A percentile compares a stretch with the other conserved stretches of the same genome.
Conservation (phyloP, 2,329 filamentous ascomycete species). For the Bisporella sp. region DNA sequence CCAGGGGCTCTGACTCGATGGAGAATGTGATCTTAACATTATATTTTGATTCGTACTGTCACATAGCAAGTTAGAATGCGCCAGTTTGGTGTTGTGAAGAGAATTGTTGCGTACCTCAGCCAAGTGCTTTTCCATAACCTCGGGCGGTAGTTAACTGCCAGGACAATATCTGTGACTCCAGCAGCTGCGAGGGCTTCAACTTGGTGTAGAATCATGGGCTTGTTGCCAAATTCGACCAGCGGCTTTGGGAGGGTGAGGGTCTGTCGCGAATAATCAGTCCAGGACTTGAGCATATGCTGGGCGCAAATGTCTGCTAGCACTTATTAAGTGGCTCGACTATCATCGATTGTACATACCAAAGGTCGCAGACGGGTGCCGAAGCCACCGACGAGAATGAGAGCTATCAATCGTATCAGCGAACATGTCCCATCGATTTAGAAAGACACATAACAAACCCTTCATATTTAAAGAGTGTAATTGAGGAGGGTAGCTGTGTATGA, state of each 20-base stretch:
- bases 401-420: slow-evolving; percentile 35
- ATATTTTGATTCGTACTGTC: slow-evolving; percentile 80
- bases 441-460: slow-evolving; percentile 21
- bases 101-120: slow-evolving; percentile 60
- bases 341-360: slow-evolving; percentile 61
- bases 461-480: slow-evolving; percentile 19
- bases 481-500: slow-evolving; percentile 3
- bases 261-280: slow-evolving; percentile 37
- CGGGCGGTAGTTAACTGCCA: slow-evolving; percentile 96
- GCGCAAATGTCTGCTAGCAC: slow-evolving; percentile 10
- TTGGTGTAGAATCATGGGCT: slow-evolving; percentile 98
- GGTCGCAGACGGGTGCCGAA: slow-evolving; percentile 97
- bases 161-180: slow-evolving; percentile 93
- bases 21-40: slow-evolving; percentile 96
- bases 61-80: not conserved
- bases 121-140: slow-evolving; percentile 92
- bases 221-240: slow-evolving; percentile 96
- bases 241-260: slow-evolving; percentile 96
- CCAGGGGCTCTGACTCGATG: slow-evolving; percentile 89
- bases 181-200: slow-evolving; percentile 89
- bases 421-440: too few species aligned
- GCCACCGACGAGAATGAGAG: slow-evolving; percentile 97
- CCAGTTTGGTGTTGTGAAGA: not conserved
- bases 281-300: slow-evolving; percentile 11
- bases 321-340: slow-evolving; percentile 11